phyloP scores from a whole-genome alignment of 352 stramenopile species.

The Peronospora tabacina region DNA sequence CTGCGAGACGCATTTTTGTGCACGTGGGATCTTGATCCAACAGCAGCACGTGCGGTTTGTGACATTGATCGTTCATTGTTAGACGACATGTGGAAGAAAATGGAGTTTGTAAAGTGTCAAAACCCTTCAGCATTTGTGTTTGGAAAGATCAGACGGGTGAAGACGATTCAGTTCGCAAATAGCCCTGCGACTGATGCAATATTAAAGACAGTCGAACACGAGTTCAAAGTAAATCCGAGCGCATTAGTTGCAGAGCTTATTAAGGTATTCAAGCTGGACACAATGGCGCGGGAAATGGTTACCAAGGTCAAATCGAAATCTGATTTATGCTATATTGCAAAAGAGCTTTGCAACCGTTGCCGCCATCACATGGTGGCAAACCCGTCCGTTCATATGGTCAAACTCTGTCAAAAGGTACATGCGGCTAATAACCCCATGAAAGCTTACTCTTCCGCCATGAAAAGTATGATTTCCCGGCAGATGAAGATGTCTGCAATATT shows the following conservation, averaged over 20 bases:
- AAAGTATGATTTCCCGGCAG: slow-evolving; percentile 79
- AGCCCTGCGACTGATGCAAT: slow-evolving; percentile 54
- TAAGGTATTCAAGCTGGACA: slow-evolving; percentile 71
- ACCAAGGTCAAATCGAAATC: slow-evolving; percentile 49
- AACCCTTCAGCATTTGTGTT: slow-evolving; percentile 68
- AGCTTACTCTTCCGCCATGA: slow-evolving; percentile 79
- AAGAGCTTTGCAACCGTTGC: slow-evolving; percentile 70
- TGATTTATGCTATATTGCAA: slow-evolving; percentile 65
- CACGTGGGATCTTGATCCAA: slow-evolving; percentile 73
- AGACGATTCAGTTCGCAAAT: slow-evolving; percentile 60
- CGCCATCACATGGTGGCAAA: slow-evolving; percentile 78
- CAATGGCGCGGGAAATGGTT: slow-evolving; percentile 65
- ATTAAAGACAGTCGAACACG: slow-evolving; percentile 48
- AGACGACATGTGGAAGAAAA: slow-evolving; percentile 82
- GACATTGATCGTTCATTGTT: slow-evolving; percentile 65
- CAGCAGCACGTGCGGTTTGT: slow-evolving; percentile 55
- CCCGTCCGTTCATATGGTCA: slow-evolving; percentile 74
- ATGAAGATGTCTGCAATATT: slow-evolving; percentile 75
- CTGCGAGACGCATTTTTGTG: slow-evolving; percentile 76
- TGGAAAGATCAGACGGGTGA: slow-evolving; percentile 55
- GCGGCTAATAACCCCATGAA: slow-evolving; percentile 71
- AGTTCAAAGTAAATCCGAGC: slow-evolving; percentile 44
- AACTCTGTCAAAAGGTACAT: slow-evolving; percentile 66
- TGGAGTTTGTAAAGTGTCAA: slow-evolving; percentile 59
- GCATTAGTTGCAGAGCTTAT: slow-evolving; percentile 55